Conservation (phyloP, 2,329 filamentous ascomycete genomes). For the Colletotrichum lupini region DNA sequence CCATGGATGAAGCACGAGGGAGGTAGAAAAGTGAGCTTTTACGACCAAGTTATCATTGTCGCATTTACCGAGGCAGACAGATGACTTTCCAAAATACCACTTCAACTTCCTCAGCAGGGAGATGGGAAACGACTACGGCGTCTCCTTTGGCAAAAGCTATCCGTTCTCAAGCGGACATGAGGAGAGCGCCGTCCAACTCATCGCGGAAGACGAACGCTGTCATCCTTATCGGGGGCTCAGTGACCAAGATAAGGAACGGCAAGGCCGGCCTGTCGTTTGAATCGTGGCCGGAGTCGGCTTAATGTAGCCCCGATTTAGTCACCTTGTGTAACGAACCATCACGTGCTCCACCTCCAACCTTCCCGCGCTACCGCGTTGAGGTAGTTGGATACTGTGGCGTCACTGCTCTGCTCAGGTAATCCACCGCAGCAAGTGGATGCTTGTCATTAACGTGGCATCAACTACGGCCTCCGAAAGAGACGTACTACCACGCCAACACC, state of each 20-base stretch:
- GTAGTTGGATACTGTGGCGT: conserved; percentile 13
- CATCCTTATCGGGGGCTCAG: neutral
- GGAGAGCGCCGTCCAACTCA: neutral
- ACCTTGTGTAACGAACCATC: neutral
- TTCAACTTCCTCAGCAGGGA: neutral
- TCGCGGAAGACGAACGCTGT: neutral
- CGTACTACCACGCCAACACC: conserved; percentile 14
- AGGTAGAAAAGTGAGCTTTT: neutral
- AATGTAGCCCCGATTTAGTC: neutral
- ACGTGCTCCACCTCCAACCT: conserved; percentile 10
- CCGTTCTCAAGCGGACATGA: neutral
- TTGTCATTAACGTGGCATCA: conserved; percentile 47
- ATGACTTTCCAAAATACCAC: neutral
- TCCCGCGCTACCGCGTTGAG: neutral
- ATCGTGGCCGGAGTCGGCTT: neutral
- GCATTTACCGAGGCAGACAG: neutral
- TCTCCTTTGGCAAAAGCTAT: neutral
- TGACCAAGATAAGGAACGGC: neutral
- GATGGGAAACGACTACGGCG: neutral
- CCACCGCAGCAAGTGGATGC: conserved; percentile 24
- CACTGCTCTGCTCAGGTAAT: conserved; percentile 36
- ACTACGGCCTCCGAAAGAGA: conserved; percentile 35
- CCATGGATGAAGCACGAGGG: neutral
- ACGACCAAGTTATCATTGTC: neutral
- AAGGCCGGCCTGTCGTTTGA: neutral